These are phyloP conservation scores for Claviceps digitariae DNA, from an alignment of 2,329 filamentous ascomycete species.

Conservation along the genomic window DNA sequence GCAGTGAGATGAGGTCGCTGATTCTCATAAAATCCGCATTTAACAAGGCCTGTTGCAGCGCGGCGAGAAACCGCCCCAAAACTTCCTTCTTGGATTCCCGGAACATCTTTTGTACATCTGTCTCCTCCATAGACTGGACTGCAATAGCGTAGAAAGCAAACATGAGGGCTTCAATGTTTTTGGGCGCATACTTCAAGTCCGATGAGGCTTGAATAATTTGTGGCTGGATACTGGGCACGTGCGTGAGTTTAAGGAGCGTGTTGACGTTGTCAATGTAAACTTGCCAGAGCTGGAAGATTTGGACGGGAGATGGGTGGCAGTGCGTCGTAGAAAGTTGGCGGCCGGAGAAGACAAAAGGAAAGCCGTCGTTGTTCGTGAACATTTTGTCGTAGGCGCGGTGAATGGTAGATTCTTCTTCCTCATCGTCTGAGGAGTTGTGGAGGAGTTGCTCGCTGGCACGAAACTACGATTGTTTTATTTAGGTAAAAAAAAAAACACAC, in stretches of 20 bases:
- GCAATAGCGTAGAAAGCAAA: background rate
- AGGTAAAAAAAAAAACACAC: background rate
- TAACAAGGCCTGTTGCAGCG: background rate
- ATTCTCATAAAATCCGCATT: background rate
- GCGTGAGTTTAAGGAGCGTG: slow-evolving; percentile 27
- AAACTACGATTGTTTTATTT: background rate
- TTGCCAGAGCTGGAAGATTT: slow-evolving; percentile 55
- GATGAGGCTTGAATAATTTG: background rate
- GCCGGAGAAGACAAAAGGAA: slow-evolving; percentile 39
- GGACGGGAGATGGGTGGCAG: slow-evolving; percentile 33
- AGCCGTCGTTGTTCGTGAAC: slow-evolving; percentile 21
- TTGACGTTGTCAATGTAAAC: slow-evolving; percentile 58
- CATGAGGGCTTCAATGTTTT: background rate
- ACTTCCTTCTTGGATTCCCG: background rate
- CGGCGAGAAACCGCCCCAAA: background rate
- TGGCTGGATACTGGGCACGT: background rate
- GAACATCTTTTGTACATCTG: background rate
- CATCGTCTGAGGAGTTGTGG: background rate
- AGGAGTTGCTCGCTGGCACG: background rate
- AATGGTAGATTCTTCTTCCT: background rate
- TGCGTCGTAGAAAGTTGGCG: slow-evolving; percentile 16
- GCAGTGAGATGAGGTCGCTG: background rate
- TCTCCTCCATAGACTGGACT: background rate
- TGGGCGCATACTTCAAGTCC: background rate
- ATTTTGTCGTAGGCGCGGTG: background rate